Evolutionary conservation across 192 early-diverging fungal species (phyloP).

Genomic region (Backusella tuberculispora): DNA sequence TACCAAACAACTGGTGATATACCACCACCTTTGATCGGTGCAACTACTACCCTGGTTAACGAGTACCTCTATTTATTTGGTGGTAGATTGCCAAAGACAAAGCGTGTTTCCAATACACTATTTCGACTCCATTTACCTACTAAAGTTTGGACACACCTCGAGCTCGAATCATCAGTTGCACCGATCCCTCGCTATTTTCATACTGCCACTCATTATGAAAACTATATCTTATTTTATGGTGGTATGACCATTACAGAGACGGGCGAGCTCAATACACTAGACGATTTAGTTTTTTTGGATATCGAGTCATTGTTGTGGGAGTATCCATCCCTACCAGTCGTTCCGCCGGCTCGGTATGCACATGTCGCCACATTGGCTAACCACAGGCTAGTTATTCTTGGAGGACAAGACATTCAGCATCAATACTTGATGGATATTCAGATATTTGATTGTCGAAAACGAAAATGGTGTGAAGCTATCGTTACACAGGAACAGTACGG

Average conservation of each 20-base stretch:
- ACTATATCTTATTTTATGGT: conserved; percentile 72
- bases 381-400: conserved; percentile 66
- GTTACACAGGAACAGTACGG: conserved; percentile 74
- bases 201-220: conserved; percentile 63
- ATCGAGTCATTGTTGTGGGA: conserved; percentile 65
- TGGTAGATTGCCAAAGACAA: conserved; percentile 67
- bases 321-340: conserved; percentile 44
- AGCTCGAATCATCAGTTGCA: conserved; percentile 11
- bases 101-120: conserved; percentile 71
- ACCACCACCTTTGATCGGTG: conserved; percentile 77
- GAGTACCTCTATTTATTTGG: conserved; percentile 74
- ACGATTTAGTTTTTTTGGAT: conserved; percentile 70
- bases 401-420: conserved; percentile 77
- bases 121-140: conserved; percentile 66
- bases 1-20: conserved; percentile 66
- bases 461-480: conserved; percentile 63
- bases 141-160: conserved; percentile 59
- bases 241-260: conserved; percentile 71
- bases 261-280: conserved; percentile 63
- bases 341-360: conserved; percentile 72
- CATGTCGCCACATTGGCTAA: conserved; percentile 70
- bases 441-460: conserved; percentile 66
- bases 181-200: conserved; percentile 73
- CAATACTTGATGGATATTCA: conserved; percentile 77
- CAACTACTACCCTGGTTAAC: conserved; percentile 68